Percentiles rank a stretch among this genome's conserved stretches.
phyloP scores from a whole-genome alignment of 2,329 filamentous ascomycete species.

The Chaetomiaceae sp. region DNA sequence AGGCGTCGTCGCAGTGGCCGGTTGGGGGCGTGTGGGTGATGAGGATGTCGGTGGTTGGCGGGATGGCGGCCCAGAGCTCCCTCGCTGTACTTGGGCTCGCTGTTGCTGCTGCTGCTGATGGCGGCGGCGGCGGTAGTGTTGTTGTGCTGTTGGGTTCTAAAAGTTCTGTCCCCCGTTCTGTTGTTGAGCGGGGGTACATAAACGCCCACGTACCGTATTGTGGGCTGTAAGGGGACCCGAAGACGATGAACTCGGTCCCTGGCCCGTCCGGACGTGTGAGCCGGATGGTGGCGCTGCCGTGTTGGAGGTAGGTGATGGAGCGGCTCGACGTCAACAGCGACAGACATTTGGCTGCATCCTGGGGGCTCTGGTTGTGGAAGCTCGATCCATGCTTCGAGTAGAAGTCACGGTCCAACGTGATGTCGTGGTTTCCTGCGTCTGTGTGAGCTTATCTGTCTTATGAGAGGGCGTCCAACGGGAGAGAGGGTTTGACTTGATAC shows the following conservation, averaged over 20 bases:
- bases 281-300: slow-evolving; percentile 50
- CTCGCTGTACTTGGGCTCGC: slow-evolving; percentile 5
- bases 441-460: slow-evolving; percentile 1
- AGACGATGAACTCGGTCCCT: slow-evolving; percentile 59
- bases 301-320: slow-evolving; percentile 61
- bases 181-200: slow-evolving; percentile 50
- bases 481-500: slow-evolving; percentile 34
- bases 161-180: slow-evolving; percentile 13
- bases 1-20: slow-evolving; percentile 52
- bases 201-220: slow-evolving; percentile 61
- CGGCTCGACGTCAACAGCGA: slow-evolving; percentile 49
- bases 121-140: too few relatives aligned
- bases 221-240: slow-evolving; percentile 66
- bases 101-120: not conserved
- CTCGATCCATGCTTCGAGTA: slow-evolving; percentile 48
- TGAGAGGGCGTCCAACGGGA: too few relatives aligned
- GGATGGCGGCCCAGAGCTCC: slow-evolving; percentile 58
- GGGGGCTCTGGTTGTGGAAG: slow-evolving; percentile 54
- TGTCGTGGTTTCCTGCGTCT: slow-evolving; percentile 66
- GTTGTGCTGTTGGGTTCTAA: slow-evolving; percentile 7
- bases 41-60: slow-evolving; percentile 59
- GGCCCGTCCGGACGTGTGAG: slow-evolving; percentile 53
- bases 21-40: slow-evolving; percentile 67
- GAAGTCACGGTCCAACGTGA: slow-evolving; percentile 64
- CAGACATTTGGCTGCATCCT: slow-evolving; percentile 52